Conservation (phyloP, 2,329 filamentous ascomycete genomes). For the Colletotrichum sp. region DNA sequence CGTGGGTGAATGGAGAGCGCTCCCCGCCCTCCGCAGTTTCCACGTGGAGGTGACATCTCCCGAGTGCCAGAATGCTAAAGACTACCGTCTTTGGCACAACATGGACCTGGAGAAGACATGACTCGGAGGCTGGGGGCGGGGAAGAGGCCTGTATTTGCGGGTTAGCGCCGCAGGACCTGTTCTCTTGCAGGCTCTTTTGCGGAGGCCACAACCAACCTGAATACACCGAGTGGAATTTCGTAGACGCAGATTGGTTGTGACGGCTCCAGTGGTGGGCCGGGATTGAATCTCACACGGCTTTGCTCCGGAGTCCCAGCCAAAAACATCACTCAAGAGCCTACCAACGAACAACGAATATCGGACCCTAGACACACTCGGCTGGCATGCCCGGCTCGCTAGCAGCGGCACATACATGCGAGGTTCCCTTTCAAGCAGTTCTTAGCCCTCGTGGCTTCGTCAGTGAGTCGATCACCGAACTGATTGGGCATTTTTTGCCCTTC, state of each 20-base stretch:
- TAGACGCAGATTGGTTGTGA: background rate
- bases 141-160: background rate
- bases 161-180: background rate
- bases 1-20: background rate
- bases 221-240: background rate
- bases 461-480: background rate
- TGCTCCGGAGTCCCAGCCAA: background rate
- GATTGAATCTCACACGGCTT: background rate
- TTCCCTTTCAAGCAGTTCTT: background rate
- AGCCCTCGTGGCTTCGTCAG: background rate
- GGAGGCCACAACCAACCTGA: background rate
- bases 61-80: background rate
- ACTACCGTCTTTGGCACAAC: background rate
- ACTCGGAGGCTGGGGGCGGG: background rate
- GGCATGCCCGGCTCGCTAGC: background rate
- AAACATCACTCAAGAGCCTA: background rate
- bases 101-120: background rate
- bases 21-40: conserved; percentile 13
- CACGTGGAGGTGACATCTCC: background rate
- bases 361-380: background rate
- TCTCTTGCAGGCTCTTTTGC: background rate
- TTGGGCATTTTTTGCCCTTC: background rate
- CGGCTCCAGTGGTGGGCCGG: background rate
- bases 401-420: background rate
- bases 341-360: background rate